Evolutionary conservation across 2,329 filamentous ascomycete species (phyloP).

Genomic region (Fusarium nelsonii): DNA sequence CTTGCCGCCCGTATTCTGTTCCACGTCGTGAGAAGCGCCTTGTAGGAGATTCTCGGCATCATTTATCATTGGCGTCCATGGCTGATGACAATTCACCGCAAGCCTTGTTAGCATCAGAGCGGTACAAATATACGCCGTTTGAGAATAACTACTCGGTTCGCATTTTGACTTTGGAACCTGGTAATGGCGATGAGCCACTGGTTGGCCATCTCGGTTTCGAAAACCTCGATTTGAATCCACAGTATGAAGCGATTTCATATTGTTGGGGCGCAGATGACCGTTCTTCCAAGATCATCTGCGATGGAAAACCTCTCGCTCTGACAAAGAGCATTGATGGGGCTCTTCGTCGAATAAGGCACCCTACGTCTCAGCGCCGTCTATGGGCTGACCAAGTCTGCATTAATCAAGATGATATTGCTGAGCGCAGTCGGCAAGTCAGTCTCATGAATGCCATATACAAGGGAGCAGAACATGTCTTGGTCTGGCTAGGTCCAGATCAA

Average conservation of each 20-base stretch:
- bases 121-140: constrained; percentile 45
- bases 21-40: background rate
- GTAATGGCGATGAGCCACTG: constrained; percentile 46
- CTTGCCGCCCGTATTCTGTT: background rate
- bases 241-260: constrained; percentile 54
- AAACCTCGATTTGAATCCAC: constrained; percentile 39
- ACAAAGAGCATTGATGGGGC: constrained; percentile 51
- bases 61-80: constrained; percentile 24
- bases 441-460: constrained; percentile 56
- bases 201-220: constrained; percentile 46
- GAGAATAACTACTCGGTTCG: constrained; percentile 44
- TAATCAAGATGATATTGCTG: constrained; percentile 54
- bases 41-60: background rate
- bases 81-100: constrained; percentile 15
- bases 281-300: constrained; percentile 40
- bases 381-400: constrained; percentile 59
- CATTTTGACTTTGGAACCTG: constrained; percentile 51
- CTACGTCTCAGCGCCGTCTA: constrained; percentile 46
- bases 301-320: constrained; percentile 45
- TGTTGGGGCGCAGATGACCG: constrained; percentile 51
- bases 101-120: background rate
- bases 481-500: constrained; percentile 54
- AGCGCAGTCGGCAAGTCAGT: constrained; percentile 54
- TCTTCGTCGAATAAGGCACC: constrained; percentile 47
- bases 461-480: constrained; percentile 50